A percentile compares a stretch with the other conserved stretches of the same genome.
Evolutionary conservation across 2,329 filamentous ascomycete species (phyloP).

Genomic region (Camillea tinctor): DNA sequence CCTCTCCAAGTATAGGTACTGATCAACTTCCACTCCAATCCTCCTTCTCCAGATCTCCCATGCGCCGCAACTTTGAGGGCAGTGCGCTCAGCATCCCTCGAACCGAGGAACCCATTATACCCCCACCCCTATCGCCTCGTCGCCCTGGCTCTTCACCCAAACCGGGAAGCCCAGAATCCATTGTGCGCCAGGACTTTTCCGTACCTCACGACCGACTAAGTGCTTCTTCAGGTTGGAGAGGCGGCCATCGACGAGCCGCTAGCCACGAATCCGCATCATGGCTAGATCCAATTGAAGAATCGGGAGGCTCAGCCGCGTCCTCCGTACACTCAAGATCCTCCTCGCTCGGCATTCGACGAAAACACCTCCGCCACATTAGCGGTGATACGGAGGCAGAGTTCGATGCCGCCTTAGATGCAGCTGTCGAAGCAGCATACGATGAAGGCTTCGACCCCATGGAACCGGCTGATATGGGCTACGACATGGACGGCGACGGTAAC

Average conservation of each 20-base stretch:
- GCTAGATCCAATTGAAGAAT: constrained; percentile 93
- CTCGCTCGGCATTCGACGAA: constrained; percentile 65
- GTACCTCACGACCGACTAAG: constrained; percentile 14
- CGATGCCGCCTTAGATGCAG: constrained; percentile 89
- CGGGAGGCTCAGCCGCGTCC: constrained; percentile 73
- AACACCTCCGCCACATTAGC: constrained; percentile 66
- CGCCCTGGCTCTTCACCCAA: constrained; percentile 50
- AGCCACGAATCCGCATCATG: constrained; percentile 85
- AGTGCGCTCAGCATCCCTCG: constrained; percentile 43
- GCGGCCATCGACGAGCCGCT: constrained; percentile 53
- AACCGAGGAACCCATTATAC: constrained; percentile 61
- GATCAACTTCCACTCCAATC: constrained; percentile 46
- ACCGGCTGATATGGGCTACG: constrained; percentile 40
- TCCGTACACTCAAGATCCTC: constrained; percentile 81
- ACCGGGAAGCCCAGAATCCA: constrained; percentile 33
- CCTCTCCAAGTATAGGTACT: constrained; percentile 18
- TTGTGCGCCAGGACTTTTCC: constrained; percentile 38
- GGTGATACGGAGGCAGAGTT: constrained; percentile 84
- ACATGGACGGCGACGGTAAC: constrained; percentile 34
- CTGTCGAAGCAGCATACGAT: constrained; percentile 93
- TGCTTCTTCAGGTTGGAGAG: constrained; percentile 8
- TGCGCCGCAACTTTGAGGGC: constrained; percentile 37
- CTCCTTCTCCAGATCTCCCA: constrained; percentile 52
- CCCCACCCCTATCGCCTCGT: constrained; percentile 68
- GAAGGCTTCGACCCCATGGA: constrained; percentile 79